Base-by-base conservation (phyloP, 2,329 filamentous ascomycete genomes). In the Plenodomus lindquistii region DNA sequence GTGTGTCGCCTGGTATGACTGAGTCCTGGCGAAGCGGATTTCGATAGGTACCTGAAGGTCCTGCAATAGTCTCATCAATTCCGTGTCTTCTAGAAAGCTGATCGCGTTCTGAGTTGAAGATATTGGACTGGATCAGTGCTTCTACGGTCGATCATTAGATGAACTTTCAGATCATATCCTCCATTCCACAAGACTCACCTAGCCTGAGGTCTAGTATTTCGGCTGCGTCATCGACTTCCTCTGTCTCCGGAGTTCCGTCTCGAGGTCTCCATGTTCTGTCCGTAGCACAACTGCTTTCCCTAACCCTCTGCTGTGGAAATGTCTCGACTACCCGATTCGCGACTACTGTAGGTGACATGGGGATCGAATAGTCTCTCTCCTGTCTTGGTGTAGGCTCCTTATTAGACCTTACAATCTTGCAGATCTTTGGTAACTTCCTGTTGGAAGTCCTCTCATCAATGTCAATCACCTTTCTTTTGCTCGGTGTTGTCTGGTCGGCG, bases 41-140 rank as follows among this genome's bases (percentile, higher is more conserved):
- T 18, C 18, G 39, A 10, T 55, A 46, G 27, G 49, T 53, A n/a
- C 52, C 55, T 7, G 44, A 55, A n/a, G 55, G 52, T 7, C 52
- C 55, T 17, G 49, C 48, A 31, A 20, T 40, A 19, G 37, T 15
- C 15, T 41, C 11, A 11, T 43, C 15, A 2, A 42, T 35, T 35
- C 42, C 1, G 37, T 27, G 2, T 46, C 43, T 24, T 38, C 11
- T 13, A 7, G 15, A 8, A 31, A 31, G 6, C 27, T 15, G 27
- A 15, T 31, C 27, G 27, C 27, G 27, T 1, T 17, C 31, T n/a
- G 37, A 13, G 20, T 42, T 37, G 2, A 41, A 24, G 9, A 42
- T 34, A 9, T n/a, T 27, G 3, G 36, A 37, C 10, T 45, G 40
- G 24, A 44, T 27, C 1, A 38, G 8, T 2, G 20, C 40, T 6